Base-by-base conservation (phyloP, 495 filamentous ascomycete genomes). In the Collariella sp. region DNA sequence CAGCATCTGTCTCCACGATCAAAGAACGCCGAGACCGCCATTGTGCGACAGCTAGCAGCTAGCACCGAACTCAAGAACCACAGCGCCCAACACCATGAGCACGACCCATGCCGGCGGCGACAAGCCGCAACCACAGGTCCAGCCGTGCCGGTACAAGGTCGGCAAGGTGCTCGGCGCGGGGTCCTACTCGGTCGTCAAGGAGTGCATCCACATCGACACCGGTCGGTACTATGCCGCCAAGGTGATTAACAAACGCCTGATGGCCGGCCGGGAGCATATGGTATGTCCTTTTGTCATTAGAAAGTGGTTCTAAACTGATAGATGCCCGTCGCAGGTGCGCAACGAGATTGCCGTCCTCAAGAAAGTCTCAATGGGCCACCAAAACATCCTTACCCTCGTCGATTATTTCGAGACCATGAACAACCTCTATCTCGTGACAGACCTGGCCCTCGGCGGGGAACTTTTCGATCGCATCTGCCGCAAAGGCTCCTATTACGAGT, bases 351-450 rank as follows among this genome's bases (percentile, higher is more conserved):
- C 94, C 16, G 88, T 98, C 20, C 77, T 98, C 59, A 97, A 97
- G 69, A 84, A 79, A 57, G 93, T 98, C 18, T 96, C 91, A 18
- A 94, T 97, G 87, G 93, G 93, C 36, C 93, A 98, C 67, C 88
- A 91, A 67, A 98, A 98, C 65, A 97, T 98, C 64, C 72, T 98
- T 52, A 98, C 93, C 16, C 77, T 98, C 52, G 93, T 97, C 60
- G 93, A 98, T 72, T 98, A 98, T 68, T 98, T 98, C 65, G 93
- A 98, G 74, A 98, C 93, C 7, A 93, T 96, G 89, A 97, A 98
- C 71, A 97, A 98, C 68, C 77, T 98, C 46, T 98, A 98, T 70
- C 81, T 98, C 33, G 94, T 98, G 36, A 97, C 94, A 23, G 93
- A 98, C 62, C 87, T 98, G 36, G 93, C 93, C 11, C 83, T 97